phyloP scores from a whole-genome alignment of 2,329 filamentous ascomycete species.

The Hypoxylon sp. region DNA sequence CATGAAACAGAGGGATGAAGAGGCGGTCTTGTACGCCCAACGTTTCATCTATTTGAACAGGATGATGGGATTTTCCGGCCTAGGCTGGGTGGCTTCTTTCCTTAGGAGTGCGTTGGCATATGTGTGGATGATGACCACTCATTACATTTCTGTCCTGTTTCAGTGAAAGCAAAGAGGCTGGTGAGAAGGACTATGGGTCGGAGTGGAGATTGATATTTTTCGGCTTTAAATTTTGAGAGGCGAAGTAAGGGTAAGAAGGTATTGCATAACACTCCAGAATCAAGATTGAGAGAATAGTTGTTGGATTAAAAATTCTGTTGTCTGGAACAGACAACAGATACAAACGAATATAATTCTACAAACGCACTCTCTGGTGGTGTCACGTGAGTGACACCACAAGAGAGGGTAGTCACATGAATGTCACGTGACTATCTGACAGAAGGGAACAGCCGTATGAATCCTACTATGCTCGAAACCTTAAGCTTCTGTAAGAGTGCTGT shows the following conservation, averaged over 20 bases:
- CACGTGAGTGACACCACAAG: too few relatives aligned
- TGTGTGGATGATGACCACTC: constrained; percentile 13
- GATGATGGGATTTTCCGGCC: constrained; percentile 19
- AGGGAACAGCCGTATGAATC: not conserved
- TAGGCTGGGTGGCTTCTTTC: constrained; percentile 17
- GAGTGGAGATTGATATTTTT: not conserved
- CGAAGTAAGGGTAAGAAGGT: not conserved
- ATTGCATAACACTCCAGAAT: too few relatives aligned
- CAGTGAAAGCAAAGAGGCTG: not conserved
- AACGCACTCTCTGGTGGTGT: too few relatives aligned
- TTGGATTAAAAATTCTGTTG: too few relatives aligned
- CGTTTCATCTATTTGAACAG: constrained; percentile 17
- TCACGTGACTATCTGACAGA: too few relatives aligned
- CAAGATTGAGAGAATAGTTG: too few relatives aligned
- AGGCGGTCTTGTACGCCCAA: constrained; percentile 15
- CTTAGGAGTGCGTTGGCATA: constrained; percentile 14
- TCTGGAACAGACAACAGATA: too few relatives aligned
- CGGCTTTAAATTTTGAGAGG: not conserved
- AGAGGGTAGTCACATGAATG: too few relatives aligned
- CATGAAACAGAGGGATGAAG: constrained; percentile 23
- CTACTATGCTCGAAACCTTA: too few relatives aligned
- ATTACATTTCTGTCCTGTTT: constrained; percentile 3
- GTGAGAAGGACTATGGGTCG: not conserved
- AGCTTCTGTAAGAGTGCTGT: too few relatives aligned
- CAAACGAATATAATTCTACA: too few relatives aligned